Conservation (phyloP, 208 protist species). For the Trypanosoma avium region DNA sequence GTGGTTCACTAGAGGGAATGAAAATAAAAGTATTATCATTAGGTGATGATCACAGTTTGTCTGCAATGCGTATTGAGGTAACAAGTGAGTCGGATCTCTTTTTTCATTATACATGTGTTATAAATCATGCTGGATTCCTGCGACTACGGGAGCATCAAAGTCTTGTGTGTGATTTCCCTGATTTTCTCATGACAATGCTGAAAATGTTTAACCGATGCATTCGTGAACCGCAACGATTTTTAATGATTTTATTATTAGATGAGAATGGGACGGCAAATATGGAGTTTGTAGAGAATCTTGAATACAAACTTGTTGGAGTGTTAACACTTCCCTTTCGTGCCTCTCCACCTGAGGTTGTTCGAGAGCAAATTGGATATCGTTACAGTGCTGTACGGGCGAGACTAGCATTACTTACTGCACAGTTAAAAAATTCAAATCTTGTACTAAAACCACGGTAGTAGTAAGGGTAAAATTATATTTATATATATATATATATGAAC, state of each 20-base stretch:
- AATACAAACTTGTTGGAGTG: conserved; percentile 95
- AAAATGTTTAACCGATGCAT: conserved; percentile 95
- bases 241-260: conserved; percentile 83
- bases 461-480: background rate
- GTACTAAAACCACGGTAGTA: conserved; percentile 37
- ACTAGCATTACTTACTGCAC: conserved; percentile 85
- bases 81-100: conserved; percentile 93
- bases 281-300: conserved; percentile 94
- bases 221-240: conserved; percentile 82
- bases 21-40: conserved; percentile 89
- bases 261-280: conserved; percentile 84
- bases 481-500: background rate
- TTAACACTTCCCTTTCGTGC: conserved; percentile 87
- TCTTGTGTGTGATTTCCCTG: conserved; percentile 92
- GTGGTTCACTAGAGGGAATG: conserved; percentile 89
- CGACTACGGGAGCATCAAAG: conserved; percentile 89
- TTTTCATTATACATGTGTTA: conserved; percentile 92
- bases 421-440: conserved; percentile 83
- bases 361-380: conserved; percentile 91
- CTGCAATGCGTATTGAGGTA: conserved; percentile 82
- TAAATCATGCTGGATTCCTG: conserved; percentile 86
- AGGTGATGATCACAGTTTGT: conserved; percentile 79
- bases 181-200: conserved; percentile 91
- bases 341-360: conserved; percentile 84
- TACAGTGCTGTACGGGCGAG: conserved; percentile 90